Base-by-base conservation (phyloP, 1,284 basidiomycete genomes). In the Tausonia pullulans region DNA sequence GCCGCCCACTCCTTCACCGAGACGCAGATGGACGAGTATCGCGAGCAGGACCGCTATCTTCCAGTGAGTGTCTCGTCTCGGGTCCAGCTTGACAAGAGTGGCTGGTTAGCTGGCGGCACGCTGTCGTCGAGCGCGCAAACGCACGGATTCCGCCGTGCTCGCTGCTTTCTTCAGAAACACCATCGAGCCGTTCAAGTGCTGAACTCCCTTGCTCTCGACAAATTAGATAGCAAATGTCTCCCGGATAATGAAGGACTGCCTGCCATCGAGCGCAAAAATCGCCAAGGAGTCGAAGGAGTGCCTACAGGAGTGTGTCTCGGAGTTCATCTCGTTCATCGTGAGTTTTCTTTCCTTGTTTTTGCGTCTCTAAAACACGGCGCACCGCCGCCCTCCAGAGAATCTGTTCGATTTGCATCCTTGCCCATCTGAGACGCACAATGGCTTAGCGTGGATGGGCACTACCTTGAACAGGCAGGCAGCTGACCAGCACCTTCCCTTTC, bases 261-360 rank as follows among this genome's bases (percentile, higher is more conserved):
- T 97, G 2, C 93, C 93, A 0, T 80, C 85, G 1, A 89, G 88
- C n/a, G 90, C 92, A 27, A 97, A 97, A 78, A 94, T 97, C 70
- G 90, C 91, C 3, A 95, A 95, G 75, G 93, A 96, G 77, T 90
- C 93, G 40, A 97, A 97, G 75, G 92, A 96, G 77, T 92, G 88
- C 75, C 90, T 96, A 57, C 93, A 96, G 76, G 91, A 95, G 76
- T 95, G 91, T 77, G 90, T 95, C 60, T 92, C 88, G 52, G 94
- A 97, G 79, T 93, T 95, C 78, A 96, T 97, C 75, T 87, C 85
- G 71, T 97, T 96, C 79, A 90, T 97, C 75, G 77, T 78, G 61
- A 67, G 76, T 74, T 52, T 2, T 40, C 39, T 49, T 46, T 9
- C 5, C 9, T 48, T 13, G 1, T 49, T 44, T 45, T 16, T 46